phyloP scores from a whole-genome alignment of 1,139 yeast genomes.

The Pichia sp. region DNA sequence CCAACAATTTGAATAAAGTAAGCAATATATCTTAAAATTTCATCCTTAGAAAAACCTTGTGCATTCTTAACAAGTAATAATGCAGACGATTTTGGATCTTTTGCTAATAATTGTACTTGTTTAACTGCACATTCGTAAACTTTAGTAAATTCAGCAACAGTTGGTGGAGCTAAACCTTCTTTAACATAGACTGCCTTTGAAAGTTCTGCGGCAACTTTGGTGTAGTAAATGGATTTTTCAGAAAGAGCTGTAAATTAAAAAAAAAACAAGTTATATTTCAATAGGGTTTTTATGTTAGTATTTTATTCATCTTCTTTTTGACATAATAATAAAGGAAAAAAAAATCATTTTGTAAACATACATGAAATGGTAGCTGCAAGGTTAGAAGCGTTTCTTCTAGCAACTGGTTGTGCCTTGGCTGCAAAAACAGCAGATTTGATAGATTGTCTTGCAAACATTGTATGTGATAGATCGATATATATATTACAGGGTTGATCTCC shows the following conservation, averaged over 20 bases:
- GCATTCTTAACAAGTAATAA: conserved; percentile 29
- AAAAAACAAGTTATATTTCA: not conserved
- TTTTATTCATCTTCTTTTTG: not conserved
- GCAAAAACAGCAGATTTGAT: conserved; percentile 23
- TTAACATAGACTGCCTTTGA: conserved; percentile 85
- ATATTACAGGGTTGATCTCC: not conserved
- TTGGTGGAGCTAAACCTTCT: conserved; percentile 93
- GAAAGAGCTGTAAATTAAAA: conserved; percentile 23
- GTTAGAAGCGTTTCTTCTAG: conserved; percentile 20
- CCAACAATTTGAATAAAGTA: conserved; percentile 83
- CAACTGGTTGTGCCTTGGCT: conserved; percentile 24
- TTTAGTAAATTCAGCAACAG: conserved; percentile 67
- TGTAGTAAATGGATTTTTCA: conserved; percentile 69
- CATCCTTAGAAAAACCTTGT: conserved; percentile 50
- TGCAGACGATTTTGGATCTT: conserved; percentile 41
- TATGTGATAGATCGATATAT: not conserved
- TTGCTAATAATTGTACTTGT: conserved; percentile 34
- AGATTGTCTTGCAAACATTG: conserved; percentile 31
- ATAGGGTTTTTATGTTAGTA: conserved; percentile 3
- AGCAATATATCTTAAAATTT: conserved; percentile 62
- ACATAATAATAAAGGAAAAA: not conserved
- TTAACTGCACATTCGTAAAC: conserved; percentile 56
- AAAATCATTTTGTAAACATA: conserved; percentile 15
- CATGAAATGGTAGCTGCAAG: conserved; percentile 24
- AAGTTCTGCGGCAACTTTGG: conserved; percentile 82